Conservation (phyloP, 139 green algal genomes). For the Closterium sp. region DNA sequence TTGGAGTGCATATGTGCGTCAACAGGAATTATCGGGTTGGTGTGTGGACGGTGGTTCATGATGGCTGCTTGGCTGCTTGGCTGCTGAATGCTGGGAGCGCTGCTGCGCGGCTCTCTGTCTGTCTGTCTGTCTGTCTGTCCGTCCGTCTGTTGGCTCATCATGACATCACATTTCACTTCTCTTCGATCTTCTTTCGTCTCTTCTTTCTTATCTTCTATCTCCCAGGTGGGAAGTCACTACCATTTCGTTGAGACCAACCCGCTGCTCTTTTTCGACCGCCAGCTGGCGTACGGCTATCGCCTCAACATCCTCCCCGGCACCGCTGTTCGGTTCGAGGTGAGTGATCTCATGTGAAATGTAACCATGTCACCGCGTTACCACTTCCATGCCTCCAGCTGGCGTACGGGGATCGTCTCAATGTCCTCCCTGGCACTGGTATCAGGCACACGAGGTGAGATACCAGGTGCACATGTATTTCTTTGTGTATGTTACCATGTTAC, state of each 20-base stretch:
- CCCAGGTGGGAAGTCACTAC: slow-evolving; percentile 58
- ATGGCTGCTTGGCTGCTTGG: too few species aligned
- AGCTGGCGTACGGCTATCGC: slow-evolving; percentile 46
- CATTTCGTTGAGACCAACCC: slow-evolving; percentile 57
- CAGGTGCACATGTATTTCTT: too few species aligned
- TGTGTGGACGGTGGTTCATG: too few species aligned
- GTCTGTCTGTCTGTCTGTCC: too few species aligned
- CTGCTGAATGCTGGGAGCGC: slow-evolving; percentile 39
- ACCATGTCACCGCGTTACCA: too few species aligned
- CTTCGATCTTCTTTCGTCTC: too few species aligned
- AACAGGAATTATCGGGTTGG: too few species aligned
- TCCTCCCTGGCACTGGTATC: too few species aligned
- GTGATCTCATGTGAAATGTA: not conserved
- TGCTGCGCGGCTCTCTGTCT: slow-evolving; percentile 32
- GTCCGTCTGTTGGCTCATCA: too few species aligned
- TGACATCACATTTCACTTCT: not conserved
- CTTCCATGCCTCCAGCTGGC: too few species aligned
- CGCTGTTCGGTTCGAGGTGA: slow-evolving; percentile 58
- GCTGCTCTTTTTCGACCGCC: slow-evolving; percentile 56
- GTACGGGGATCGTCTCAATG: too few species aligned
- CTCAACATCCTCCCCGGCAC: slow-evolving; percentile 58
- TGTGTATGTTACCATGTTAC: not conserved
- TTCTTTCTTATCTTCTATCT: too few species aligned
- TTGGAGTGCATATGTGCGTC: not conserved
- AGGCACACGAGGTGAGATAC: not conserved